Evolutionary conservation across 768 basidiomycete genomes (phyloP).

Genomic region (Boletus rex-veris): DNA sequence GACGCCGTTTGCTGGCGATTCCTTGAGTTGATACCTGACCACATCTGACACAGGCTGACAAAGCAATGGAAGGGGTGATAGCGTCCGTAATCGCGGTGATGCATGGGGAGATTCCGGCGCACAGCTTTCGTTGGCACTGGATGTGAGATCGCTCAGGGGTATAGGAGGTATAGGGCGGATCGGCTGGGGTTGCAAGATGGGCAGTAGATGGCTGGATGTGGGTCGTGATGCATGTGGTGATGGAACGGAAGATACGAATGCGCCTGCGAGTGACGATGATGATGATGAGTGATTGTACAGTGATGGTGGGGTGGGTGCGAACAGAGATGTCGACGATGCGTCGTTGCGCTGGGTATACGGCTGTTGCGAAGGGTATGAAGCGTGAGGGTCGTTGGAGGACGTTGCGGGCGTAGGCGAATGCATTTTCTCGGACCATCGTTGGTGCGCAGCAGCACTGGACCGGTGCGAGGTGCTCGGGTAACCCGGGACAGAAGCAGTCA

Average conservation of each 20-base stretch:
- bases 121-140: conserved; percentile 15
- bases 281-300: conserved; percentile 18
- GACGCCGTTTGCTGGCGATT: conserved; percentile 1
- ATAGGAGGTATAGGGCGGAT: conserved; percentile 35
- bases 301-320: conserved; percentile 19
- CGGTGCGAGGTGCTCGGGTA: conserved; percentile 26
- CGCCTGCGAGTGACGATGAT: conserved; percentile 28
- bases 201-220: conserved; percentile 13
- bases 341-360: conserved; percentile 23
- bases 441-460: conserved; percentile 5
- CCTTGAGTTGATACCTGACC: conserved; percentile 29
- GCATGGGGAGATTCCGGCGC: background rate
- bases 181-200: conserved; percentile 33
- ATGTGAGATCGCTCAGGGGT: conserved; percentile 28
- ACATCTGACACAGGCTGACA: conserved; percentile 34
- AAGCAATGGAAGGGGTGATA: conserved; percentile 32
- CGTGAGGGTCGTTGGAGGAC: conserved; percentile 3
- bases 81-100: conserved; percentile 5
- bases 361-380: conserved; percentile 19
- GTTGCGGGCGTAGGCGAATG: conserved; percentile 8
- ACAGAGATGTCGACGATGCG: conserved; percentile 16
- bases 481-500: conserved; percentile 33
- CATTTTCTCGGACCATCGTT: conserved; percentile 18
- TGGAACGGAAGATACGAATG: conserved; percentile 18
- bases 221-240: conserved; percentile 14